These are phyloP conservation scores for Ustilago nuda DNA, from an alignment of 1,284 basidiomycete species.

Conservation along the genomic window DNA sequence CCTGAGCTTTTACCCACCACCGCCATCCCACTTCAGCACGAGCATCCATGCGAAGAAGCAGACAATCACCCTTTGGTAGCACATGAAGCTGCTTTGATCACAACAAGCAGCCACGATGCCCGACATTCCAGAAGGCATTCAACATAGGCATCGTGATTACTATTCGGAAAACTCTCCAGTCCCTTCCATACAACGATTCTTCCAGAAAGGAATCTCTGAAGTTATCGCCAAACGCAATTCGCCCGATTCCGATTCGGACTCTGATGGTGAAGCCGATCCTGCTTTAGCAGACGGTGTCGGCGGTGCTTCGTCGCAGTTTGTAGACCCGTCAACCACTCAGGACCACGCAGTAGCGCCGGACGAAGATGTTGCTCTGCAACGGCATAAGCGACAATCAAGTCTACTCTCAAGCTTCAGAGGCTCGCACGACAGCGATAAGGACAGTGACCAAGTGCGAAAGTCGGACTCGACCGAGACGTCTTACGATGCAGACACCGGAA, in stretches of 20 bases:
- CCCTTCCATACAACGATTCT: slow-evolving; percentile 52
- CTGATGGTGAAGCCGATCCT: slow-evolving; percentile 2
- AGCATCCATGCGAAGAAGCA: neutral
- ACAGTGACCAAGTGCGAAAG: neutral
- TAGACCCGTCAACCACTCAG: neutral
- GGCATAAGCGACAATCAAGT: neutral
- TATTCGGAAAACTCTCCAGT: slow-evolving; percentile 44
- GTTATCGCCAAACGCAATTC: slow-evolving; percentile 35
- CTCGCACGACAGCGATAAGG: slow-evolving; percentile 3
- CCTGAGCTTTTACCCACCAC: neutral
- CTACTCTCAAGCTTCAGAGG: slow-evolving; percentile 17
- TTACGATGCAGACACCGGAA: neutral
- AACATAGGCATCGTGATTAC: slow-evolving; percentile 39
- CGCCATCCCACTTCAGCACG: neutral
- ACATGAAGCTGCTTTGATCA: neutral
- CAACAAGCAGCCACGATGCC: slow-evolving; percentile 8
- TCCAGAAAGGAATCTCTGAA: slow-evolving; percentile 42
- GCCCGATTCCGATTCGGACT: slow-evolving; percentile 37
- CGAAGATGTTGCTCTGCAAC: neutral
- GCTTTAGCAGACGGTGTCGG: slow-evolving; percentile 1
- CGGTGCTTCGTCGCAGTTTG: slow-evolving; percentile 1
- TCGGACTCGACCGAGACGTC: neutral
- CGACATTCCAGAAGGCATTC: slow-evolving; percentile 11
- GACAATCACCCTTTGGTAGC: neutral
- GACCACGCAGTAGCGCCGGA: neutral